phyloP scores from a whole-genome alignment of 106 monocot species.

The Dendrobium nobile region DNA sequence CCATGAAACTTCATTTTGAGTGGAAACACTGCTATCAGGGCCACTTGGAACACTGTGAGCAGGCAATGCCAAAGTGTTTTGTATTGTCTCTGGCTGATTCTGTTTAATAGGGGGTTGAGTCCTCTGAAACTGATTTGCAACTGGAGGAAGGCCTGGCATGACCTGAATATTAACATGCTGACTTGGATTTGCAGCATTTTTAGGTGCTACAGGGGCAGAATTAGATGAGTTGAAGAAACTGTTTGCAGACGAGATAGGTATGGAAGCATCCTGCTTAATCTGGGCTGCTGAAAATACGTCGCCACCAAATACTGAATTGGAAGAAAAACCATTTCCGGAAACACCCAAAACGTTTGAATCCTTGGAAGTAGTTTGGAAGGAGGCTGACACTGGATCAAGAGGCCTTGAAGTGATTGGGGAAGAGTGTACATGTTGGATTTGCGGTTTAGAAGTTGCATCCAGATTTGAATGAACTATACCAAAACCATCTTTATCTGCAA shows the following conservation, averaged over 20 bases:
- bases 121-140: conserved; percentile 32
- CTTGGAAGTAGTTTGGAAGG: conserved; percentile 29
- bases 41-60: conserved; percentile 26
- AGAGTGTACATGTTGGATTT: conserved; percentile 17
- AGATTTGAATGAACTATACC: conserved; percentile 17
- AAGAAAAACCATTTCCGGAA: conserved; percentile 71
- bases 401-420: conserved; percentile 23
- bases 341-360: conserved; percentile 43
- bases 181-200: conserved; percentile 22
- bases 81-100: conserved; percentile 22
- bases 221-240: conserved; percentile 22
- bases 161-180: conserved; percentile 31
- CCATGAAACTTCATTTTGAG: conserved; percentile 50
- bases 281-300: conserved; percentile 45
- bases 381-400: conserved; percentile 14
- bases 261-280: conserved; percentile 31
- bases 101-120: conserved; percentile 36
- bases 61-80: conserved; percentile 12
- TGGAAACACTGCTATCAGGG: conserved; percentile 16
- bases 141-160: conserved; percentile 13
- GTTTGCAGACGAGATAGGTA: conserved; percentile 18
- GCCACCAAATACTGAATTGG: conserved; percentile 45
- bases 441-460: conserved; percentile 26
- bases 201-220: conserved; percentile 9
- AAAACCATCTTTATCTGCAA: conserved; percentile 19